Percentiles rank a stretch among this genome's conserved stretches.
phyloP scores from a whole-genome alignment of 2,329 filamentous ascomycete species.

The Dactylellina leptospora region DNA sequence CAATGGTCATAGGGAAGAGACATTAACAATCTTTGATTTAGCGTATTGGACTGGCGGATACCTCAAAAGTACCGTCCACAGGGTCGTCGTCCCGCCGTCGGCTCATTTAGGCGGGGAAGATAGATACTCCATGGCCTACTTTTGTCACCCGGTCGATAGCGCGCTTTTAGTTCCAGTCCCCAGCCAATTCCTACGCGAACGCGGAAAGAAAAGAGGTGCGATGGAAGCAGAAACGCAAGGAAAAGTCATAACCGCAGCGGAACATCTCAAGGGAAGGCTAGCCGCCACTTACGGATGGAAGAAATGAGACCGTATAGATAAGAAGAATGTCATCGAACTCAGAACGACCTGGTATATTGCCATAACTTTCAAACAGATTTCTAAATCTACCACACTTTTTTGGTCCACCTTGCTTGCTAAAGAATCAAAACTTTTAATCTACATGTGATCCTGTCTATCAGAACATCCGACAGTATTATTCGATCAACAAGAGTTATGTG shows the following conservation, averaged over 20 bases:
- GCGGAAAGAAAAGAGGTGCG: constrained; percentile 57
- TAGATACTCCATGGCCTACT: constrained; percentile 74
- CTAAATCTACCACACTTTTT: neutral
- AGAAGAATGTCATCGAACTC: neutral
- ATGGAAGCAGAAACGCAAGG: constrained; percentile 61
- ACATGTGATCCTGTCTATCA: neutral
- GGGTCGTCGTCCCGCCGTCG: constrained; percentile 76
- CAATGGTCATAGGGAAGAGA: neutral
- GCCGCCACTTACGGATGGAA: constrained; percentile 66
- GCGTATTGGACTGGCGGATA: constrained; percentile 88
- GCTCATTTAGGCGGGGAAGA: constrained; percentile 61
- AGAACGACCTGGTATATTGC: neutral
- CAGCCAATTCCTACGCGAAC: constrained; percentile 66
- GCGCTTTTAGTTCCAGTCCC: constrained; percentile 69
- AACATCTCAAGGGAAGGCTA: constrained; percentile 71
- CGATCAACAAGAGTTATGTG: constrained; percentile 12
- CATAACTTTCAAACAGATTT: neutral
- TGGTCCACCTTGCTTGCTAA: constrained; percentile 9
- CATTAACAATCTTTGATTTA: neutral
- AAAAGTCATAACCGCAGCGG: constrained; percentile 70
- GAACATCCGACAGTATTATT: constrained; percentile 2
- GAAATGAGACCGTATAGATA: constrained; percentile 7
- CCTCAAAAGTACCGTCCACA: constrained; percentile 85
- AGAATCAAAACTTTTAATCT: constrained; percentile 22
- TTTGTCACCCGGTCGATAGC: constrained; percentile 70